phyloP scores from a whole-genome alignment of 164 flowering plant species.

The Liriodendron chinense region DNA sequence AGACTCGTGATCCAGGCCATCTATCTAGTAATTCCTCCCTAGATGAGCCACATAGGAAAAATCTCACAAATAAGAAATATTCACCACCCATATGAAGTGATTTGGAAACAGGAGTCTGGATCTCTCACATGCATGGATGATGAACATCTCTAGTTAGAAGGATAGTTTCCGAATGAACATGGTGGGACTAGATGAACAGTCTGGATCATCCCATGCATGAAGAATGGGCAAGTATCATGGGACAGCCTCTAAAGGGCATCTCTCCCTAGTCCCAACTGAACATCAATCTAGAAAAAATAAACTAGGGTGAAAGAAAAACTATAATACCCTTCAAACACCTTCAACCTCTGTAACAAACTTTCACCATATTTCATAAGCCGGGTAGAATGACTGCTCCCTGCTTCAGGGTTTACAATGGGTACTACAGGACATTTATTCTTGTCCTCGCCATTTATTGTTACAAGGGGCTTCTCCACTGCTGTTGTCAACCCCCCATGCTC shows the following conservation, averaged over 20 bases:
- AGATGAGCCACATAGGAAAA: too few relatives aligned
- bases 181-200: background rate
- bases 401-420: conserved; percentile 18
- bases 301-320: background rate
- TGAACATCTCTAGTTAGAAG: too few relatives aligned
- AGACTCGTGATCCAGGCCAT: too few relatives aligned
- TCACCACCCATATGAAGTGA: too few relatives aligned
- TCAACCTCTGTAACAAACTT: conserved; percentile 55
- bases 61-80: too few relatives aligned
- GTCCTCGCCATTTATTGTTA: conserved; percentile 6
- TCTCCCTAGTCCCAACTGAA: background rate
- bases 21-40: too few relatives aligned
- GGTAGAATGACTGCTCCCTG: conserved; percentile 29
- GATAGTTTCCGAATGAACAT: too few relatives aligned
- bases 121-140: too few relatives aligned
- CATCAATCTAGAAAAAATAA: background rate
- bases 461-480: conserved; percentile 2
- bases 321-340: conserved; percentile 52
- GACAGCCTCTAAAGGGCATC: background rate
- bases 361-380: conserved; percentile 47
- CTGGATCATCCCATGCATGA: background rate
- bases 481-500: conserved; percentile 5
- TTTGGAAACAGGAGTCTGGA: too few relatives aligned
- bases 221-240: background rate
- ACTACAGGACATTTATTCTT: background rate